phyloP scores from a whole-genome alignment of 148 eudicot genomes.

The Rhododendron williamsianum region DNA sequence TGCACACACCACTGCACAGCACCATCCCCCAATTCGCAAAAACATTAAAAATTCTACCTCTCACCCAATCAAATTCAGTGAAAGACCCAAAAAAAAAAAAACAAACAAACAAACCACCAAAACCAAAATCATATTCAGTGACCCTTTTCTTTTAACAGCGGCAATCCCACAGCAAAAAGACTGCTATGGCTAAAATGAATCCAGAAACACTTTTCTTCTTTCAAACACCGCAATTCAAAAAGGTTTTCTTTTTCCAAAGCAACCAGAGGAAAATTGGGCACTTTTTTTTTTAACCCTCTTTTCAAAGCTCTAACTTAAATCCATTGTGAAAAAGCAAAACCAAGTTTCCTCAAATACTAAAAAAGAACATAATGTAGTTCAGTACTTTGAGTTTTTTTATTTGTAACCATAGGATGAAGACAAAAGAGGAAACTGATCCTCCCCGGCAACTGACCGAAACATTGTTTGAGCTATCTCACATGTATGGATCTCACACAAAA shows the following conservation, averaged over 20 bases:
- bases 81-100: no score
- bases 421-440: neutral
- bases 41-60: no score
- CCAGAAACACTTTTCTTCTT: neutral
- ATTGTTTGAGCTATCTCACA: neutral
- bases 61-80: no score
- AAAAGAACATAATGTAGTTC: neutral
- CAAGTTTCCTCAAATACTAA: neutral
- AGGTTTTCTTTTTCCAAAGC: neutral
- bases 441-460: neutral
- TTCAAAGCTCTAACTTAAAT: neutral
- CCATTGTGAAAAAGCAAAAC: neutral
- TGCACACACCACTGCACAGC: no score
- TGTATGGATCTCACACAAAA: neutral
- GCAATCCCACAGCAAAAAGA: slow-evolving; percentile 8
- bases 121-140: neutral
- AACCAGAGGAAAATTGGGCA: neutral
- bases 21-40: no score
- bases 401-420: neutral
- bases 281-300: neutral
- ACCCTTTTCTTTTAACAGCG: neutral
- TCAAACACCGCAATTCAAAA: neutral
- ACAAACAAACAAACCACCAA: no score
- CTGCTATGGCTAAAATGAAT: neutral
- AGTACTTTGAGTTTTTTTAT: neutral